Percentiles rank a stretch among this genome's conserved stretches.
phyloP scores from a whole-genome alignment of 352 stramenopile genomes.

The Nothophytophthora sp. region DNA sequence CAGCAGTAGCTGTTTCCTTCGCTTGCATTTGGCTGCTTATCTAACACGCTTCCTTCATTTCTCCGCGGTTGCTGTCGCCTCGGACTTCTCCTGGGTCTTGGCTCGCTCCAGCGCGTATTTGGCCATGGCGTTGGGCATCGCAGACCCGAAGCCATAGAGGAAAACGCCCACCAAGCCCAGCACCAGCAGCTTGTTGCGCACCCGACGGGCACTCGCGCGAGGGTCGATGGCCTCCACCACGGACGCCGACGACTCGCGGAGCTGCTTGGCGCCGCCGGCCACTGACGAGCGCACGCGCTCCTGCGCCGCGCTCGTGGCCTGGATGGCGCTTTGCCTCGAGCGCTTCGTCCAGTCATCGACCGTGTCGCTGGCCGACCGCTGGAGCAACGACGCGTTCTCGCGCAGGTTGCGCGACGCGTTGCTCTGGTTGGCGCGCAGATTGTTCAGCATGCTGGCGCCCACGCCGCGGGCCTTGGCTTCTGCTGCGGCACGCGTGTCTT shows the following conservation, averaged over 20 bases:
- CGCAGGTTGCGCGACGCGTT: conserved; percentile 43
- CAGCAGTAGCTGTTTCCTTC: conserved; percentile 21
- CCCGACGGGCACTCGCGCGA: conserved; percentile 29
- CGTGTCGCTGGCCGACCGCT: conserved; percentile 37
- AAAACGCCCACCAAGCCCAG: conserved; percentile 67
- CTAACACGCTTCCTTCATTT: conserved; percentile 26
- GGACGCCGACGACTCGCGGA: conserved; percentile 48
- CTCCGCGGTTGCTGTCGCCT: not conserved
- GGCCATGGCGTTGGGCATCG: conserved; percentile 58
- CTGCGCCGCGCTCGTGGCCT: conserved; percentile 30
- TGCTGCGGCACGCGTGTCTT: conserved; percentile 22
- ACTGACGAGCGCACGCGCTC: conserved; percentile 40
- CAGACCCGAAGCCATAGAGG: conserved; percentile 75
- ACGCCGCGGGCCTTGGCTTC: conserved; percentile 31
- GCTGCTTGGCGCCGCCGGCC: conserved; percentile 40
- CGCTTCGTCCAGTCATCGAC: conserved; percentile 25
- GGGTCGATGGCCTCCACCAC: conserved; percentile 61
- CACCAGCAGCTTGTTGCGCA: conserved; percentile 60
- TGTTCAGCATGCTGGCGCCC: conserved; percentile 34
- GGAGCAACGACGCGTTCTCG: conserved; percentile 34
- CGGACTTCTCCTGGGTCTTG: conserved; percentile 44
- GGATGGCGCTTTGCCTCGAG: conserved; percentile 22
- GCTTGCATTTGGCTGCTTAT: conserved; percentile 14
- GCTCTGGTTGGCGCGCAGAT: conserved; percentile 47
- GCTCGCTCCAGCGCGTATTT: conserved; percentile 70